A percentile compares a stretch with the other conserved stretches of the same genome.
phyloP scores from a whole-genome alignment of 257 asterid species.

The Leptodermis oblonga region DNA sequence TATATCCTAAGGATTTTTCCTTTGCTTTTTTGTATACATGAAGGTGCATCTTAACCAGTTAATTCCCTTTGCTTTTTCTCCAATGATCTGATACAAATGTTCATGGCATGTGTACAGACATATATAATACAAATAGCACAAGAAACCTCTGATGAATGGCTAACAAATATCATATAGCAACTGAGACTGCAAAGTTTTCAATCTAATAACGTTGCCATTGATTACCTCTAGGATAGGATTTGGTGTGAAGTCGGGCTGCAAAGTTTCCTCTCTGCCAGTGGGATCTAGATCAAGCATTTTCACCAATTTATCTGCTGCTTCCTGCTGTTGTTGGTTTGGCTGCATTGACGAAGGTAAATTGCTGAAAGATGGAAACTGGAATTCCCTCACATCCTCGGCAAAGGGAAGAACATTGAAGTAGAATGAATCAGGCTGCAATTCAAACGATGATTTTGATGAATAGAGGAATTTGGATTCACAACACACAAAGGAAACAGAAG shows the following conservation, averaged over 20 bases:
- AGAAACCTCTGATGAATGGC: background rate
- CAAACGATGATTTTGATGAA: background rate
- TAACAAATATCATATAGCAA: background rate
- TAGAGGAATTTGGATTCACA: constrained; percentile 4
- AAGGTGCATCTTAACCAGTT: background rate
- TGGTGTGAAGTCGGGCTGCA: constrained; percentile 83
- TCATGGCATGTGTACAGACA: background rate
- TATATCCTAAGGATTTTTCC: background rate
- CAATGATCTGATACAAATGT: background rate
- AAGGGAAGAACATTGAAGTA: constrained; percentile 97
- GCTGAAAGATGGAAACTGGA: constrained; percentile 89
- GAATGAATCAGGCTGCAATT: constrained; percentile 81
- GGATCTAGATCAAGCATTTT: constrained; percentile 90
- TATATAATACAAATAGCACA: background rate
- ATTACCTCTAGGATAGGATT: constrained; percentile 84
- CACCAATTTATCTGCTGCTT: constrained; percentile 78
- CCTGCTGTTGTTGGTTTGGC: constrained; percentile 85
- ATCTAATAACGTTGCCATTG: background rate
- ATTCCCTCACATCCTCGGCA: constrained; percentile 98
- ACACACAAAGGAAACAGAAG: background rate
- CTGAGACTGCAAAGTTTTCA: background rate
- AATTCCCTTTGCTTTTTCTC: background rate
- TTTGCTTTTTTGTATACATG: background rate
- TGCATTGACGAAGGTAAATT: constrained; percentile 72
- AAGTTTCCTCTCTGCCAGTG: constrained; percentile 59